These are phyloP conservation scores for Avena insularis DNA, from an alignment of 176 grass and related monocot genomes.

Conservation along the genomic window DNA sequence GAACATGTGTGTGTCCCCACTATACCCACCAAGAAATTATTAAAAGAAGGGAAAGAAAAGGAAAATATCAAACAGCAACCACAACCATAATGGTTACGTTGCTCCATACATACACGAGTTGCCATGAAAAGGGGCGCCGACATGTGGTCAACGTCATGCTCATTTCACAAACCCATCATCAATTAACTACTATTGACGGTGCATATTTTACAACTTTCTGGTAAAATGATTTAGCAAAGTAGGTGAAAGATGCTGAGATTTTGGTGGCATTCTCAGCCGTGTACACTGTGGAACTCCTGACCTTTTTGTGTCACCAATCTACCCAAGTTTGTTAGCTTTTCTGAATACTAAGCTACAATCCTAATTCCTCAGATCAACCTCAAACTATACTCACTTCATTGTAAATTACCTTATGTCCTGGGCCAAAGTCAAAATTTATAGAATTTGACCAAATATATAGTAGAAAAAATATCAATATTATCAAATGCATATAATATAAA, in stretches of 20 bases:
- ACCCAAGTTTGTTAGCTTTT: neutral
- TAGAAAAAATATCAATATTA: too few species aligned
- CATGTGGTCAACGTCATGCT: slow-evolving; percentile 10
- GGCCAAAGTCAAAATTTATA: too few species aligned
- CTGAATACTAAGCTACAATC: too few species aligned
- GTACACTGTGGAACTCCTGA: neutral
- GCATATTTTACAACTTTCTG: neutral
- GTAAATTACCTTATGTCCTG: too few species aligned
- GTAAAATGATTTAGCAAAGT: neutral
- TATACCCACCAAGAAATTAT: too few species aligned
- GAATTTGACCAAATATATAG: too few species aligned
- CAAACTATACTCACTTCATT: too few species aligned
- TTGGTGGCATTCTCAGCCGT: neutral
- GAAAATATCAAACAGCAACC: neutral
- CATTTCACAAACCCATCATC: neutral
- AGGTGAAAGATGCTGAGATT: neutral
- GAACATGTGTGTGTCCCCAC: neutral
- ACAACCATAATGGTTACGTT: neutral
- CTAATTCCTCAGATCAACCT: too few species aligned
- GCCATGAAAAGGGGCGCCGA: neutral
- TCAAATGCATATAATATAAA: too few species aligned
- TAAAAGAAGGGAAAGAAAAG: neutral
- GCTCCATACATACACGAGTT: neutral
- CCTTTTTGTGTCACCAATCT: neutral
- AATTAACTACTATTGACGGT: neutral